Evolutionary conservation across 257 asterid genomes (phyloP), one percentile per base, ranked within the genome.

Genomic region (Jacaranda mimosifolia): DNA sequence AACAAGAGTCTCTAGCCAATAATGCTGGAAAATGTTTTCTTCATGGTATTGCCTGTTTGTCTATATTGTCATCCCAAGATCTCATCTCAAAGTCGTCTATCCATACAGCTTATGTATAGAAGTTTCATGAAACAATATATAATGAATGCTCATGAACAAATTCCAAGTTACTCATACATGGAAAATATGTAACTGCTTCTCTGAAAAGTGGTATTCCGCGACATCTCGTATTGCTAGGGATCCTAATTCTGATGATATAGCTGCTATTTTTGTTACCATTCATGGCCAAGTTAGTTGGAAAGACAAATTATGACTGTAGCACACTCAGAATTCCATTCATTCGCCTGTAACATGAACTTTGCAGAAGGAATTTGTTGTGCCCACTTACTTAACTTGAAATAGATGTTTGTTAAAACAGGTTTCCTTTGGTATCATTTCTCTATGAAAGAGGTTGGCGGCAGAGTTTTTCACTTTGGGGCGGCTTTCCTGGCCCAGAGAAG

Each of bases 391-490:
- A 51, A 55, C 70, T 48, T 72, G 43, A 19, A 53, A 36, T 48
- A 10, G 45, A 62, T 42, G 56, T 71, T 75, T 15, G 32, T 79
- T 48, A 43, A 53, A 62, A 63, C 84, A 91, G 98, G 86, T 38
- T 79, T 38, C 89, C 97, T 57, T 78, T 90, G 81, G 89, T 94
- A 51, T 94, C 97, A 45, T 94, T 81, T 85, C 91, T 94, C 58
- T 94, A 94, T 70, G 98, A 94, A 84, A 87, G 98, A 78, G 97
- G 98, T 11, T 94, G 97, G 97, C 83, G 98, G 70, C 98, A 94
- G 81, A 85, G 96, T 77, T 94, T 94, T 73, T 70, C 89, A 38
- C 0, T 85, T 9, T 84, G 77, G 89, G 97, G 96, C 21, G 97
- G 97, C 83, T 94, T 94, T 83, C 97, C 97, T n/a, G 97, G 98